A percentile compares a stretch with the other conserved stretches of the same genome.
phyloP scores from a whole-genome alignment of 2,329 filamentous ascomycete genomes.

The Hypoxylon sp. region DNA sequence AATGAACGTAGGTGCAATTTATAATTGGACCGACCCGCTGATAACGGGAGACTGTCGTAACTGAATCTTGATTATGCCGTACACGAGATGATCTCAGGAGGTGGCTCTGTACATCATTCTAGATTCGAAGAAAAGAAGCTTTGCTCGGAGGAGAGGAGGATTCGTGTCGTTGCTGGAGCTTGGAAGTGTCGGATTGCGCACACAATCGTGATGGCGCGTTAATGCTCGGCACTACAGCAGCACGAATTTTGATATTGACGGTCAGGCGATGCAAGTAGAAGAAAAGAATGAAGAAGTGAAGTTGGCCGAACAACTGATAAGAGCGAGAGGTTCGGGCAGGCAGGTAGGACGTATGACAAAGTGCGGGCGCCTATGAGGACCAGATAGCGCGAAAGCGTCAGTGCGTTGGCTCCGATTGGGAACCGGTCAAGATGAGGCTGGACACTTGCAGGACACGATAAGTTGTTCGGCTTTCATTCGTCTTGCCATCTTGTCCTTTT shows the following conservation, averaged over 20 bases:
- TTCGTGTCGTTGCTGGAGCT: no score
- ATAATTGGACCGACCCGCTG: not conserved
- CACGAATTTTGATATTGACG: no score
- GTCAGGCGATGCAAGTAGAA: not conserved
- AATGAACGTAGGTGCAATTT: not conserved
- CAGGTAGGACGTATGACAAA: not conserved
- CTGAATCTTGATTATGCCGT: not conserved
- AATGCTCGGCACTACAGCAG: no score
- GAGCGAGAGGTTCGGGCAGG: not conserved
- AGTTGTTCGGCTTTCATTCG: no score
- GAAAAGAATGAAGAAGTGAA: not conserved
- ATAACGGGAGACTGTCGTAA: not conserved
- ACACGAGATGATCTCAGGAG: not conserved
- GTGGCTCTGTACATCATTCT: not conserved
- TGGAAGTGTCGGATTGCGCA: no score
- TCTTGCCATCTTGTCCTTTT: no score
- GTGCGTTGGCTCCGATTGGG: not conserved
- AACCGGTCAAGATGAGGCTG: not conserved
- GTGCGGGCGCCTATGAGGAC: slow-evolving; percentile 6
- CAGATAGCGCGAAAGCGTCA: not conserved
- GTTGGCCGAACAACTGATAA: not conserved
- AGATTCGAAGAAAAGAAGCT: not conserved
- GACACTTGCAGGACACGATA: not conserved
- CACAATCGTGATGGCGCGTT: no score
- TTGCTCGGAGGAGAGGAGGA: no score